phyloP scores from a whole-genome alignment of 768 basidiomycete species.

The Kwoniella botswanensis region DNA sequence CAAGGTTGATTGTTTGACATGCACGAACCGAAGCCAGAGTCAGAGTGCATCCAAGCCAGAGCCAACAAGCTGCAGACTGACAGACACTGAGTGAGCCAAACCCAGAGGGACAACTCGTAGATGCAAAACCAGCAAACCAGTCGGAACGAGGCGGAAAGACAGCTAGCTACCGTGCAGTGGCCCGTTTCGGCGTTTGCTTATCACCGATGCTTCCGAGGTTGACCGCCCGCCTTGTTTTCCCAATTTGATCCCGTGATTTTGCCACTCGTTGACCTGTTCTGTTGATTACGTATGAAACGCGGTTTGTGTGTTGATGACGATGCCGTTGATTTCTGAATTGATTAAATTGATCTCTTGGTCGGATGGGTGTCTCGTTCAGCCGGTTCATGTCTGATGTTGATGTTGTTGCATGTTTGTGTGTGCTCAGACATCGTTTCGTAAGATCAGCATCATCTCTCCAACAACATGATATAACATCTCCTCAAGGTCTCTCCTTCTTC shows the following conservation, averaged over 20 bases:
- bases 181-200: conserved; percentile 10
- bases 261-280: neutral
- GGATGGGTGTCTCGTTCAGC: neutral
- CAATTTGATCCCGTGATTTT: conserved; percentile 17
- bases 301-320: conserved; percentile 1
- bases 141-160: neutral
- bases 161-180: too few relatives aligned
- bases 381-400: neutral
- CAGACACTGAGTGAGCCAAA: neutral
- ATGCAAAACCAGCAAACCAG: neutral
- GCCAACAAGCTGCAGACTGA: neutral
- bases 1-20: conserved; percentile 13
- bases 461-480: neutral
- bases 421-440: neutral
- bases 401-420: neutral
- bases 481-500: too few relatives aligned
- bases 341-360: neutral
- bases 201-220: conserved; percentile 6
- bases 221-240: neutral
- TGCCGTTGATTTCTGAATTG: conserved; percentile 1
- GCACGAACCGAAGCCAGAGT: neutral
- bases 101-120: too few relatives aligned
- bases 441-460: neutral
- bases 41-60: conserved; percentile 8
- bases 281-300: conserved; percentile 21